Evolutionary conservation across 257 asterid genomes (phyloP).

Genomic region (Ligustrum vulgare): DNA sequence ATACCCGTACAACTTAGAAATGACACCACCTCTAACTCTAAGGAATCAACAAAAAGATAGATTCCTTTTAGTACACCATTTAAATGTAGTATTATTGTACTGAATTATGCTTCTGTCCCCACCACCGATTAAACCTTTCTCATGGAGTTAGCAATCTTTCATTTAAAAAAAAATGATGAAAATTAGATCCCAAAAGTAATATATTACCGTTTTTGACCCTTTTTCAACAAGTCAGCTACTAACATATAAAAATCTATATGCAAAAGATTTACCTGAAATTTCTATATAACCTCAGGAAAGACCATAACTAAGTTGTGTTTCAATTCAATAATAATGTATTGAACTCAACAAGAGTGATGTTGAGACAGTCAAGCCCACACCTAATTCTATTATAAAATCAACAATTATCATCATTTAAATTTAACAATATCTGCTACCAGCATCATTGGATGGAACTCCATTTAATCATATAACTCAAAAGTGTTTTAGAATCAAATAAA

Average conservation of each 20-base stretch:
- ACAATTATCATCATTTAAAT: too few relatives aligned
- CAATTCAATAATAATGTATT: too few relatives aligned
- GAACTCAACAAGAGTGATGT: too few relatives aligned
- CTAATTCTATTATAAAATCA: too few relatives aligned
- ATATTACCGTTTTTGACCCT: neutral
- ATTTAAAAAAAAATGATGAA: neutral
- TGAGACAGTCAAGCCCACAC: too few relatives aligned
- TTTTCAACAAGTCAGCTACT: neutral
- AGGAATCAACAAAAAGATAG: constrained; percentile 14
- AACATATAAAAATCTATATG: too few relatives aligned
- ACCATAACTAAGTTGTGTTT: too few relatives aligned
- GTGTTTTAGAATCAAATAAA: constrained; percentile 1
- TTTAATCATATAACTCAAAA: constrained; percentile 9
- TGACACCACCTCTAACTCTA: neutral
- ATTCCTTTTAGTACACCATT: neutral
- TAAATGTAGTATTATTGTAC: constrained; percentile 7
- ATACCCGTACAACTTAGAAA: neutral
- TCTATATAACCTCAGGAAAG: too few relatives aligned
- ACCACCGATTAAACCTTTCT: neutral
- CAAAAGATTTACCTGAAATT: too few relatives aligned
- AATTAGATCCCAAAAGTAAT: neutral
- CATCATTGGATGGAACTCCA: neutral
- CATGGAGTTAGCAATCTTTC: constrained; percentile 5
- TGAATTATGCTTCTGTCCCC: constrained; percentile 8
- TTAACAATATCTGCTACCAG: too few relatives aligned